phyloP scores from a whole-genome alignment of 441 rosid species.

The Eutrema salsugineum region DNA sequence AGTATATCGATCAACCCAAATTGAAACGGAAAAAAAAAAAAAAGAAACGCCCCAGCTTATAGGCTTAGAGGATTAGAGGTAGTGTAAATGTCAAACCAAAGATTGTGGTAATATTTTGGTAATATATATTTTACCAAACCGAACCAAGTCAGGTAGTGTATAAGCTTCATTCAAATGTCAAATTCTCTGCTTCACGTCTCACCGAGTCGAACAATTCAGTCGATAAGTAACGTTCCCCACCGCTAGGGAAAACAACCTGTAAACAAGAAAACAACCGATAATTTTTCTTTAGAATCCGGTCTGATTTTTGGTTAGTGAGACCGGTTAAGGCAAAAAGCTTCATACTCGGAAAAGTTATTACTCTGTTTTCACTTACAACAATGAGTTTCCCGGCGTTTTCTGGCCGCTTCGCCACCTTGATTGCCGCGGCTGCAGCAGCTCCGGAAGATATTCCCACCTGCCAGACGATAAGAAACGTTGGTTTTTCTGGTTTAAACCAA shows the following conservation, averaged over 20 bases:
- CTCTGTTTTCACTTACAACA: slow-evolving; percentile 35
- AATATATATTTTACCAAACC: background rate
- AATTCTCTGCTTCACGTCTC: slow-evolving; percentile 40
- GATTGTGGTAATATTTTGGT: background rate
- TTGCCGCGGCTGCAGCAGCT: slow-evolving; percentile 59
- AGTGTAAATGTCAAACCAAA: background rate
- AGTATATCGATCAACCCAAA: no score
- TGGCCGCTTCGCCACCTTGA: slow-evolving; percentile 44
- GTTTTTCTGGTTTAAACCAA: background rate
- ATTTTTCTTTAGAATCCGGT: background rate
- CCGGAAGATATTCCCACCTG: slow-evolving; percentile 64
- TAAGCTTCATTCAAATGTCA: slow-evolving; percentile 7
- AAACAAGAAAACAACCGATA: background rate
- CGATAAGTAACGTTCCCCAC: slow-evolving; percentile 59
- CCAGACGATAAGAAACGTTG: background rate
- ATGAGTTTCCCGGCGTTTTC: slow-evolving; percentile 55
- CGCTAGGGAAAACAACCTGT: slow-evolving; percentile 57
- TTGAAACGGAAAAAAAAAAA: no score
- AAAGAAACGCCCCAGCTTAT: background rate
- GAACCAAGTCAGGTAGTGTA: background rate
- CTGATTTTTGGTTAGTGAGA: background rate
- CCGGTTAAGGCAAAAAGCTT: background rate
- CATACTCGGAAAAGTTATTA: no score
- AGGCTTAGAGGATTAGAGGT: background rate
- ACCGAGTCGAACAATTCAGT: slow-evolving; percentile 45